phyloP scores from a whole-genome alignment of 495 filamentous ascomycete genomes.

The Podospora pseudoanserina region DNA sequence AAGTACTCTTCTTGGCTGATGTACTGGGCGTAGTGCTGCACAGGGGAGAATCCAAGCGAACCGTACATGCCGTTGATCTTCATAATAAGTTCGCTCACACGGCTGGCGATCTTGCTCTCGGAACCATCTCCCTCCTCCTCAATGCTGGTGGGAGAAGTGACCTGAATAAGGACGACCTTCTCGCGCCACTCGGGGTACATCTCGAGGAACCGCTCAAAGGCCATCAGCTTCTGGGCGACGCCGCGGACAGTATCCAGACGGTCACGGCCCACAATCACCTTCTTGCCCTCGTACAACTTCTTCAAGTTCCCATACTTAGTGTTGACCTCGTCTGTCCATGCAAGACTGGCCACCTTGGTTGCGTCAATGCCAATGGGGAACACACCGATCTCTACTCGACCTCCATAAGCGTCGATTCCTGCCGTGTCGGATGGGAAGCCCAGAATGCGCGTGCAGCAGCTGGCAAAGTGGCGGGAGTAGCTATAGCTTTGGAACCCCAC shows the following conservation, averaged over 20 bases:
- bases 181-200: conserved; percentile 82
- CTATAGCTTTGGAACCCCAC: conserved; percentile 91
- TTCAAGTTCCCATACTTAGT: conserved; percentile 66
- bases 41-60: conserved; percentile 77
- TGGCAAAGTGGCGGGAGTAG: conserved; percentile 87
- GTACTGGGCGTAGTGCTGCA: conserved; percentile 91
- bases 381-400: conserved; percentile 81
- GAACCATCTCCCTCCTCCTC: conserved; percentile 68
- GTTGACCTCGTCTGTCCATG: conserved; percentile 63
- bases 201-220: conserved; percentile 86
- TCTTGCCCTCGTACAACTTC: conserved; percentile 72
- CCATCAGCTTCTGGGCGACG: conserved; percentile 87
- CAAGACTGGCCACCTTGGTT: conserved; percentile 61
- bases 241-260: conserved; percentile 84
- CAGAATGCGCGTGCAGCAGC: conserved; percentile 83
- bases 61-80: conserved; percentile 88
- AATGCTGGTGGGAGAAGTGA: conserved; percentile 80
- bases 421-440: conserved; percentile 75
- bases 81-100: conserved; percentile 81
- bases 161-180: conserved; percentile 91
- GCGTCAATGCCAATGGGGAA: conserved; percentile 91
- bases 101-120: conserved; percentile 70
- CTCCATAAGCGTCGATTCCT: conserved; percentile 83
- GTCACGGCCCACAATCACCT: conserved; percentile 93
- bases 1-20: conserved; percentile 84